Base-by-base conservation (phyloP, 306 rosid species). In the Astragalus membranaceus region DNA sequence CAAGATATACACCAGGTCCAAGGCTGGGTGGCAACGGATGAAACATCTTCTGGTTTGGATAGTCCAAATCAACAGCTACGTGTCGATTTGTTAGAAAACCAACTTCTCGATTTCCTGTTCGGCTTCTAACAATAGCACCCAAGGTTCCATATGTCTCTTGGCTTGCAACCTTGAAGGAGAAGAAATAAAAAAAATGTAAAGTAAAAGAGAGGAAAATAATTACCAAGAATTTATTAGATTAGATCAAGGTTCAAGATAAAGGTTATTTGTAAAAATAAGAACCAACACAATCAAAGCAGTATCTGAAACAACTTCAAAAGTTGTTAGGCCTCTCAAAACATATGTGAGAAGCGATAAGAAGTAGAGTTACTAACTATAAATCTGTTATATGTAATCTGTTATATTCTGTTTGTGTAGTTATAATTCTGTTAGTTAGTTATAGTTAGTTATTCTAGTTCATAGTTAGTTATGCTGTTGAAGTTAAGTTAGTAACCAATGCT, bases 11-110 rank as follows among this genome's bases (percentile, higher is more conserved):
- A 36, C 99, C 97, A 72, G 96, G 97, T 78, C 99, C 99, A 77
- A 89, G 95, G 83, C 91, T 95, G 67, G 99, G 99, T 36, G 99
- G 99, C 85, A 89, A 80, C 4, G 99, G 99, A 76, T 95, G 99
- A 83, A 95, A 95, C 99, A 95, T 95, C 83, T 95, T 95, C 82
- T 95, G 99, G 79, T 81, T 95, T 58, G 99, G 99, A 75, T 89
- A 95, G 85, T 95, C 95, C 75, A 95, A 84, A 83, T 95, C 96
- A 77, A 95, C 99, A 64, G 99, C 99, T 29, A 95, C 99, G 83
- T 95, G 99, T 20, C 99, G 89, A 79, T 95, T 95, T 44, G 99
- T 95, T 48, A 95, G 97, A 69, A 91, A 95, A 58, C 99, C 99
- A 85, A 91, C 85, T 83, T 95, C 95, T 44, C 46, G 83, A 68